Evolutionary conservation across 2,329 filamentous ascomycete genomes (phyloP), one percentile per base, ranked within the genome.

Genomic region (Ophiognomonia clavigignenti-juglandacearum): DNA sequence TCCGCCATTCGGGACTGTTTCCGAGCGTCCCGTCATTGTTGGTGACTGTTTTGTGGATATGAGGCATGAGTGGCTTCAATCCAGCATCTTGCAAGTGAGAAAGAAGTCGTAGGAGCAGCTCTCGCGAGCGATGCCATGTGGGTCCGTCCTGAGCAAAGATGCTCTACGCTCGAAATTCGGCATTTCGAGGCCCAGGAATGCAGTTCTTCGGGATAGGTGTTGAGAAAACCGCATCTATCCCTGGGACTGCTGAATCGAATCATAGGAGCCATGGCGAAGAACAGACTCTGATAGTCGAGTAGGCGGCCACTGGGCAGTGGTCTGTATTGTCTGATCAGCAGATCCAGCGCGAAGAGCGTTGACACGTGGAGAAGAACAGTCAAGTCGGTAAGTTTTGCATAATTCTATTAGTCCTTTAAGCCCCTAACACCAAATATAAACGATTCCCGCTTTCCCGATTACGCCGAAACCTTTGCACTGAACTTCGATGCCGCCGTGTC

Each of bases 401-500:
- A 29, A 39, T 13, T 51, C 45, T 44, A 48, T 48, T 32, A 42
- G 36, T 40, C 19, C n/a, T 38, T 44, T 42, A 24, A 38, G 34
- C 27, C 31, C 32, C 45, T 24, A n/a, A 31, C 31, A 40, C 29
- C 34, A 48, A 35, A 43, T 29, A 23, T 13, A 34, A 39, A 41
- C 23, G 18, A 27, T 31, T 29, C 10, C n/a, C 24, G 13, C 19
- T 27, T 32, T 4, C 35, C 42, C n/a, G 9, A 16, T 65, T 65
- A 80, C 52, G 77, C 74, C 52, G 83, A 75, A 53, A 89, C 88
- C 73, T 92, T 96, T 27, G 91, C 79, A 55, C 81, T 84, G 68
- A 93, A 97, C 70, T 95, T 97, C 22, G 80, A 75, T 18, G 87
- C 88, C 11, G 91, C 91, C 59, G 83, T 83, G 65, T 95, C 88